Conservation (phyloP, 176 grass and related monocot genomes). For the Miscanthus lutarioriparius region DNA sequence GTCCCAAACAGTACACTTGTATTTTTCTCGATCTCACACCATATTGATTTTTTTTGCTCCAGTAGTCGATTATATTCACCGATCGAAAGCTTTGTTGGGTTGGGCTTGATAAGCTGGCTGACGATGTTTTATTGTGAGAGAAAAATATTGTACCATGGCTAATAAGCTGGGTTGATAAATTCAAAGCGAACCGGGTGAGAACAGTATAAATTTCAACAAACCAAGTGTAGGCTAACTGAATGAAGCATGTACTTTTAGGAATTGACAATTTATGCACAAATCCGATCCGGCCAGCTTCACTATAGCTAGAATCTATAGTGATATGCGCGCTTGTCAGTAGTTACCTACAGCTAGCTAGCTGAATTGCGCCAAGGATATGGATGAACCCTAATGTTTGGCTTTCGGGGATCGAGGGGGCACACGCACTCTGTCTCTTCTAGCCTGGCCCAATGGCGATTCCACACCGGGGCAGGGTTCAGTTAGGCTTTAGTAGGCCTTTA, state of each 20-base stretch:
- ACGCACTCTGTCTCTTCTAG: background rate
- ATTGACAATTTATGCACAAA: background rate
- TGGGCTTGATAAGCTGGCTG: too few relatives aligned
- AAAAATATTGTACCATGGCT: too few relatives aligned
- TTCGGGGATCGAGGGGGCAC: background rate
- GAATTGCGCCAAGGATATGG: background rate
- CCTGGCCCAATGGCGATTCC: conserved; percentile 24
- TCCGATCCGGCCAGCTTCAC: background rate
- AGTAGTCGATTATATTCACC: background rate
- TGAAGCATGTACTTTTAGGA: too few relatives aligned
- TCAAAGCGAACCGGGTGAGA: too few relatives aligned
- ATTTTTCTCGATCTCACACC: too few relatives aligned
- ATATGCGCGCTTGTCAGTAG: background rate
- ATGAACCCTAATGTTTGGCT: background rate
- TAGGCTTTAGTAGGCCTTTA: background rate
- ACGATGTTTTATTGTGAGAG: too few relatives aligned
- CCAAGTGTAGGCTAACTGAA: too few relatives aligned
- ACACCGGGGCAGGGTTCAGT: conserved; percentile 20
- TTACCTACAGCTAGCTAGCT: background rate
- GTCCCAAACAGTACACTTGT: background rate
- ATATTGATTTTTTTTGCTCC: background rate
- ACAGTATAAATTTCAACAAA: too few relatives aligned
- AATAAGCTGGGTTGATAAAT: too few relatives aligned
- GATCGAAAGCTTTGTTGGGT: too few relatives aligned
- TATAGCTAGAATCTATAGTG: background rate